Percentiles rank a stretch among this genome's conserved stretches.
phyloP scores from a whole-genome alignment of 768 basidiomycete species.

The Kwoniella sp. region DNA sequence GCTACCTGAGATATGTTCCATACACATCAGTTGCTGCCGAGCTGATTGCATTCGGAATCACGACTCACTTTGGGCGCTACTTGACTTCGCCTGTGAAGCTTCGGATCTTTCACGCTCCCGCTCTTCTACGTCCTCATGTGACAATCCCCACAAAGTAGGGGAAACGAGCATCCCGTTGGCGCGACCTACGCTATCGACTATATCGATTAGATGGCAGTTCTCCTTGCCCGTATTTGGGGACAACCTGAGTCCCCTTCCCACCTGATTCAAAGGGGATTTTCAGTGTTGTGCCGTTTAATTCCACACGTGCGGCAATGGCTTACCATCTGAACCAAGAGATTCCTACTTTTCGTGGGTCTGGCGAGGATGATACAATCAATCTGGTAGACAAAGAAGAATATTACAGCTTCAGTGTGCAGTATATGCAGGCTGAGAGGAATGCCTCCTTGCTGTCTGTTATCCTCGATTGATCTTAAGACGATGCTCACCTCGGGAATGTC shows the following conservation, averaged over 20 bases:
- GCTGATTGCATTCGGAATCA: too few relatives aligned
- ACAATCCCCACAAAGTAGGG: slow-evolving; percentile 80
- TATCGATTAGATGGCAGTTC: slow-evolving; percentile 87
- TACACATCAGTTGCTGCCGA: too few relatives aligned
- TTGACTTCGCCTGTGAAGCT: not conserved
- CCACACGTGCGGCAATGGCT: too few relatives aligned
- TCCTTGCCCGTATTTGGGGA: slow-evolving; percentile 77
- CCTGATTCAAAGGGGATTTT: slow-evolving; percentile 59
- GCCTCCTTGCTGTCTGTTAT: too few relatives aligned
- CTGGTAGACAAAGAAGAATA: too few relatives aligned
- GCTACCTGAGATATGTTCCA: too few relatives aligned
- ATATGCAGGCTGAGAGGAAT: not conserved
- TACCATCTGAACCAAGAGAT: slow-evolving; percentile 92
- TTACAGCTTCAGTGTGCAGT: not conserved
- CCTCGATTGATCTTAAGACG: too few relatives aligned
- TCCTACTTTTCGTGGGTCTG: slow-evolving; percentile 83
- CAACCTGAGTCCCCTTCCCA: slow-evolving; percentile 87
- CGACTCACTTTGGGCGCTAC: not conserved
- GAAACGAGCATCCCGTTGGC: slow-evolving; percentile 73
- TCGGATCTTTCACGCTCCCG: slow-evolving; percentile 22
- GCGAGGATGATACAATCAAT: slow-evolving; percentile 89
- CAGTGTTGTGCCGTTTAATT: not conserved
- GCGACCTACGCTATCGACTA: slow-evolving; percentile 74
- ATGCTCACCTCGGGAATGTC: slow-evolving; percentile 75
- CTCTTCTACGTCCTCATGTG: slow-evolving; percentile 69